Evolutionary conservation across 2,329 filamentous ascomycete genomes (phyloP).

Genomic region (Madurella mycetomatis): DNA sequence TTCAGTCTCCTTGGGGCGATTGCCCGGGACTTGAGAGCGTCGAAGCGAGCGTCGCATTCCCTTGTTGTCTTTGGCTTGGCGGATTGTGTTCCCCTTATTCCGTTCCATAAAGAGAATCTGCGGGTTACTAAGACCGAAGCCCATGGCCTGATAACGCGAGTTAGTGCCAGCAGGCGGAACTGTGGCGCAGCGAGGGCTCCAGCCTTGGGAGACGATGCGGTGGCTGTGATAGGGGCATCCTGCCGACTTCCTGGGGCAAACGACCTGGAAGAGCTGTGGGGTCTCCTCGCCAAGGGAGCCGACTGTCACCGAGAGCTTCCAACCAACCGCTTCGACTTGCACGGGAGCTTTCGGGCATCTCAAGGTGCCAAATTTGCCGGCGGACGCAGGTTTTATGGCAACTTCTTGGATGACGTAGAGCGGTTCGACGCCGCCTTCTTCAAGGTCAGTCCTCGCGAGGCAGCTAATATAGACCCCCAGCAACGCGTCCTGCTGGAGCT

Average conservation of each 20-base stretch:
- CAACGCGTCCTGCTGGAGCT: slow-evolving; percentile 40
- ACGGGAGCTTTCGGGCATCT: neutral
- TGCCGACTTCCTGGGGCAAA: slow-evolving; percentile 9
- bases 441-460: slow-evolving; percentile 36
- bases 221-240: slow-evolving; percentile 1
- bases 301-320: neutral
- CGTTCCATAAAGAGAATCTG: slow-evolving; percentile 1
- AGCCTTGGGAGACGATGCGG: neutral
- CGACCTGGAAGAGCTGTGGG: slow-evolving; percentile 10
- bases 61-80: slow-evolving; percentile 6
- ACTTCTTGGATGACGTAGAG: slow-evolving; percentile 28
- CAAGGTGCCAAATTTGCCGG: neutral
- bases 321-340: slow-evolving; percentile 5
- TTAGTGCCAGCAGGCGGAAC: neutral
- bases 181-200: neutral
- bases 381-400: slow-evolving; percentile 13
- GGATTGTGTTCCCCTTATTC: slow-evolving; percentile 8
- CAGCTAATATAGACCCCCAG: slow-evolving; percentile 39
- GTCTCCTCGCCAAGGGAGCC: neutral
- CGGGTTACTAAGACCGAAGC: neutral
- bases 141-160: neutral
- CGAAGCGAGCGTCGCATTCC: neutral
- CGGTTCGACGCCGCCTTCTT: slow-evolving; percentile 39
- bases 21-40: neutral
- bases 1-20: slow-evolving; percentile 2